Evolutionary conservation across 1,139 yeast species (phyloP).

Genomic region (Hansenula lynferdii): DNA sequence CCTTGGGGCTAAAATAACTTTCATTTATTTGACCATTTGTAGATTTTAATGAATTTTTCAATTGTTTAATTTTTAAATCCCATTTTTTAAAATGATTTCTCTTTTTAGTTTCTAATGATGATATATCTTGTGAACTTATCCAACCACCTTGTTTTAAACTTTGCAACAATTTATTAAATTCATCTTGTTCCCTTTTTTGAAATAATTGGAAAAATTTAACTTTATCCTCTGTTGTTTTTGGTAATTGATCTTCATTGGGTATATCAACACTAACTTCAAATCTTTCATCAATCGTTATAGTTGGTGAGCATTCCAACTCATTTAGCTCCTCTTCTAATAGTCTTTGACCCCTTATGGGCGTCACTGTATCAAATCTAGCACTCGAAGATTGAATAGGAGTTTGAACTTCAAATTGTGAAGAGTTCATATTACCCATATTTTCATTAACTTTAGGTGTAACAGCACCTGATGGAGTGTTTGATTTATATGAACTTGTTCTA

Average conservation of each 20-base stretch:
- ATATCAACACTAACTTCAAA: constrained; percentile 13
- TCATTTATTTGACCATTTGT: not conserved
- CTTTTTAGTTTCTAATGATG: constrained; percentile 8
- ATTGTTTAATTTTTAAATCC: constrained; percentile 11
- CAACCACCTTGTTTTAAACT: constrained; percentile 13
- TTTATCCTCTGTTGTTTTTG: constrained; percentile 10
- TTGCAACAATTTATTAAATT: constrained; percentile 11
- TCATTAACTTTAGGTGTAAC: constrained; percentile 5
- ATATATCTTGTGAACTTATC: constrained; percentile 11
- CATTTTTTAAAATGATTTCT: constrained; percentile 11
- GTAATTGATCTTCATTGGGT: constrained; percentile 5
- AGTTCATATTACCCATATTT: not conserved
- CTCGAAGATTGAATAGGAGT: not conserved
- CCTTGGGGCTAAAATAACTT: not conserved
- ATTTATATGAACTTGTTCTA: constrained; percentile 1
- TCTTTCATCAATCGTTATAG: constrained; percentile 12
- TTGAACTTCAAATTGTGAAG: not conserved
- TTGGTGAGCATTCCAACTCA: constrained; percentile 10
- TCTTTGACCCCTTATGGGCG: not conserved
- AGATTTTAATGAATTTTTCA: not conserved
- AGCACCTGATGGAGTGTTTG: not conserved
- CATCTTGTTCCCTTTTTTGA: constrained; percentile 11
- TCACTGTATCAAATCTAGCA: not conserved
- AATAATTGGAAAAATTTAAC: constrained; percentile 11
- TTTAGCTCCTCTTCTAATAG: constrained; percentile 1